Evolutionary conservation across 176 grass and related monocot genomes (phyloP).

Genomic region (Paspalum vaginatum): DNA sequence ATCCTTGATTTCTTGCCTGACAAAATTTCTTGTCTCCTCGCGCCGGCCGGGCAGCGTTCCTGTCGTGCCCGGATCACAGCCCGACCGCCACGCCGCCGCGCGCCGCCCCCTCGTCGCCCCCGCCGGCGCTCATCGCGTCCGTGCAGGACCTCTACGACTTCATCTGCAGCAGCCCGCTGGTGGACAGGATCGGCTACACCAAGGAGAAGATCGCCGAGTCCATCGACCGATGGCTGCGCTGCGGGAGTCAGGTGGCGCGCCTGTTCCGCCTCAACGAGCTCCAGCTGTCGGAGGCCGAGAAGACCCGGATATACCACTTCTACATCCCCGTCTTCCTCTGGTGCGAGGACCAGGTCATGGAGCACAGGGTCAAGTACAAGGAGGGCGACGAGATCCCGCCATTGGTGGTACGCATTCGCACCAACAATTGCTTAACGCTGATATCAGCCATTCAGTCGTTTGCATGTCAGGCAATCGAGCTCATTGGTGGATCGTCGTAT

Average conservation of each 20-base stretch:
- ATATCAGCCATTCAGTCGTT: neutral
- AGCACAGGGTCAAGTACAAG: slow-evolving; percentile 66
- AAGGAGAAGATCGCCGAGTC: slow-evolving; percentile 64
- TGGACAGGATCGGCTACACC: slow-evolving; percentile 75
- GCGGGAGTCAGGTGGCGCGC: slow-evolving; percentile 62
- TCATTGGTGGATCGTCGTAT: neutral
- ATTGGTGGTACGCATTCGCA: slow-evolving; percentile 65
- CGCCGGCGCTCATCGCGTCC: slow-evolving; percentile 69
- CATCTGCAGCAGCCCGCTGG: slow-evolving; percentile 81
- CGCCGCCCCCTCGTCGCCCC: slow-evolving; percentile 50
- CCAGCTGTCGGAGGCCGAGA: slow-evolving; percentile 66
- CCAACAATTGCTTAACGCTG: neutral
- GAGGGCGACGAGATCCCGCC: slow-evolving; percentile 86
- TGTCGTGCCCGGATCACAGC: slow-evolving; percentile 48
- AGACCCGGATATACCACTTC: slow-evolving; percentile 85
- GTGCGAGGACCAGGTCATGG: slow-evolving; percentile 79
- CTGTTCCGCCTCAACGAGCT: slow-evolving; percentile 78
- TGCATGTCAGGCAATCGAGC: neutral
- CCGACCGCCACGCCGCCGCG: slow-evolving; percentile 21
- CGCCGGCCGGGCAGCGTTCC: slow-evolving; percentile 27
- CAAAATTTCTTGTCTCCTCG: neutral
- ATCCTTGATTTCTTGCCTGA: neutral
- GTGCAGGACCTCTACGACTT: slow-evolving; percentile 78
- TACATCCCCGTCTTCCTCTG: slow-evolving; percentile 94
- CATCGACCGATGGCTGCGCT: slow-evolving; percentile 75